Conservation (phyloP, 192 early-diverging fungal genomes). For the Funneliformis geosporum region DNA sequence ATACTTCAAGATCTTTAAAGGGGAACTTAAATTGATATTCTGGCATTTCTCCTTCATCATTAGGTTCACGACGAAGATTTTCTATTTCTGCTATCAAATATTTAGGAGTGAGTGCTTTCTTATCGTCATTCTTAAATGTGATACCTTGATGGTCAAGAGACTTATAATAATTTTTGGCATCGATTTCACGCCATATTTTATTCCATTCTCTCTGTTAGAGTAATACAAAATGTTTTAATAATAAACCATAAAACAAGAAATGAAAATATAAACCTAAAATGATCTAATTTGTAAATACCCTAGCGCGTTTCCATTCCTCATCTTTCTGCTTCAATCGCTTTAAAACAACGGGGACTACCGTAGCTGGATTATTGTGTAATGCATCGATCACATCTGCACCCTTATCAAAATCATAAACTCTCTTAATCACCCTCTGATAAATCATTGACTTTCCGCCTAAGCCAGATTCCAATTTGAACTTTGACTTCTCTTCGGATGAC, state of each 20-base stretch:
- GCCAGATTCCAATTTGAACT: slow-evolving; percentile 73
- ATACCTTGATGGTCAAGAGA: slow-evolving; percentile 94
- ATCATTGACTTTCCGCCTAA: slow-evolving; percentile 86
- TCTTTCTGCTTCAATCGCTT: slow-evolving; percentile 97
- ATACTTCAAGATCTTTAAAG: slow-evolving; percentile 73
- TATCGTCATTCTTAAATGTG: slow-evolving; percentile 85
- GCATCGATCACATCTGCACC: slow-evolving; percentile 89
- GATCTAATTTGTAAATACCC: slow-evolving; percentile 46
- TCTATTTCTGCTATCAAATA: slow-evolving; percentile 86
- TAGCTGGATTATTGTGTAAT: slow-evolving; percentile 87
- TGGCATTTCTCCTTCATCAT: slow-evolving; percentile 34
- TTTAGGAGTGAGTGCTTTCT: slow-evolving; percentile 78
- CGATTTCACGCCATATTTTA: slow-evolving; percentile 95
- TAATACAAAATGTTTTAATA: background rate
- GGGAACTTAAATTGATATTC: slow-evolving; percentile 81
- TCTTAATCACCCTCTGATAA: slow-evolving; percentile 91
- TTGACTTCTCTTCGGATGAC: slow-evolving; percentile 72
- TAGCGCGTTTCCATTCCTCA: slow-evolving; percentile 93
- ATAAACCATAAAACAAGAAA: background rate
- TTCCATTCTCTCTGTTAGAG: slow-evolving; percentile 84
- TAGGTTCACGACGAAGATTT: slow-evolving; percentile 69
- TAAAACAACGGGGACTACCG: slow-evolving; percentile 91
- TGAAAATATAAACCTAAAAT: background rate
- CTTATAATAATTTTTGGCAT: slow-evolving; percentile 92
- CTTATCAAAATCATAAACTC: slow-evolving; percentile 88